These are phyloP conservation scores for Phaseolus coccineus DNA, from an alignment of 331 rosid genomes.

Conservation along the genomic window DNA sequence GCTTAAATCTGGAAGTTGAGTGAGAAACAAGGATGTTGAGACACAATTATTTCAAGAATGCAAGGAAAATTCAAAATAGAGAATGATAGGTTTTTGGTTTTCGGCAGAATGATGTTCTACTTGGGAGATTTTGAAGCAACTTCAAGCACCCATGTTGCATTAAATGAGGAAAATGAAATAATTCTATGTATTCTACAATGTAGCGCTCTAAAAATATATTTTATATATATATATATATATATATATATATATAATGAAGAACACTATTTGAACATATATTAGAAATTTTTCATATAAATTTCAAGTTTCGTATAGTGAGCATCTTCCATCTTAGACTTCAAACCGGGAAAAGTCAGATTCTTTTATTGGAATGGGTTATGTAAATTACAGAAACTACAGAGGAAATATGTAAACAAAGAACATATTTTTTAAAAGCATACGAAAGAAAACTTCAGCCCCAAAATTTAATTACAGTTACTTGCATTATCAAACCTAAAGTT, in stretches of 20 bases:
- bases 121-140: too few species aligned
- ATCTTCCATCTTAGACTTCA: conserved; percentile 5
- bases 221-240: too few species aligned
- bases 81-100: neutral
- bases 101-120: neutral
- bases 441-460: neutral
- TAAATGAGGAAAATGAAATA: too few species aligned
- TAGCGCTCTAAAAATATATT: too few species aligned
- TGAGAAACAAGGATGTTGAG: neutral
- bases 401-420: neutral
- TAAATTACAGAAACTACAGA: neutral
- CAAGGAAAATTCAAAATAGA: conserved; percentile 5
- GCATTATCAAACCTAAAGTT: neutral
- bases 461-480: neutral
- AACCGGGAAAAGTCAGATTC: neutral
- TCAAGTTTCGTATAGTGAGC: neutral
- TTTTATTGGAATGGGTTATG: neutral
- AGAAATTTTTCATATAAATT: conserved; percentile 11
- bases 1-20: neutral
- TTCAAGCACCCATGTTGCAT: too few species aligned
- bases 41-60: neutral
- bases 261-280: neutral
- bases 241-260: too few species aligned
- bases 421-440: neutral
- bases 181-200: too few species aligned